Evolutionary conservation across 2,329 filamentous ascomycete genomes (phyloP).

Genomic region (Acrodontium crateriforme): DNA sequence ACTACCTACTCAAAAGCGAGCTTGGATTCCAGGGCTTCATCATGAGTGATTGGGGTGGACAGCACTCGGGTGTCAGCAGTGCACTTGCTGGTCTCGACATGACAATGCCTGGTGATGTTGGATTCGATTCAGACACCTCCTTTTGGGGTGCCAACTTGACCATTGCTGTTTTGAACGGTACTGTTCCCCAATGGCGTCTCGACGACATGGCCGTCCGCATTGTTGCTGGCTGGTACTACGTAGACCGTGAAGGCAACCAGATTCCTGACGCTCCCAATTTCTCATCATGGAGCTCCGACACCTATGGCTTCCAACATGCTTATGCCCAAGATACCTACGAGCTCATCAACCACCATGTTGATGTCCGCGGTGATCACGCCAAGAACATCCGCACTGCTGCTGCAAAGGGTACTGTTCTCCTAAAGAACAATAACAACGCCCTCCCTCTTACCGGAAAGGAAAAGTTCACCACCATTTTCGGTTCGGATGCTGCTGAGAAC

Average conservation of each 20-base stretch:
- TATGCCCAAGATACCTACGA: conserved; percentile 47
- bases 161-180: conserved; percentile 76
- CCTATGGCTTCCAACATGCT: conserved; percentile 54
- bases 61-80: conserved; percentile 53
- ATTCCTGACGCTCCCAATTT: conserved; percentile 56
- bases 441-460: conserved; percentile 66
- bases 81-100: conserved; percentile 68
- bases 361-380: conserved; percentile 67
- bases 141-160: conserved; percentile 64
- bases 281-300: conserved; percentile 71
- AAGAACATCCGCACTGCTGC: conserved; percentile 61
- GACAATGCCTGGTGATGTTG: conserved; percentile 76
- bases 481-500: conserved; percentile 69
- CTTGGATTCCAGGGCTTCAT: conserved; percentile 71
- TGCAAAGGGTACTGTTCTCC: conserved; percentile 67
- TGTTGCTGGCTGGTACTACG: conserved; percentile 51
- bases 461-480: conserved; percentile 62
- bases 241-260: conserved; percentile 39
- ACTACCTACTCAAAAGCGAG: conserved; percentile 64
- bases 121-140: conserved; percentile 48
- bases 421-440: conserved; percentile 65
- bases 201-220: conserved; percentile 89
- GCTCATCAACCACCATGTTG: conserved; percentile 63
- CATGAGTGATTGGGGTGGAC: conserved; percentile 57
- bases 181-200: conserved; percentile 67